Evolutionary conservation across 768 basidiomycete species (phyloP).

Genomic region (Zangia roseola): DNA sequence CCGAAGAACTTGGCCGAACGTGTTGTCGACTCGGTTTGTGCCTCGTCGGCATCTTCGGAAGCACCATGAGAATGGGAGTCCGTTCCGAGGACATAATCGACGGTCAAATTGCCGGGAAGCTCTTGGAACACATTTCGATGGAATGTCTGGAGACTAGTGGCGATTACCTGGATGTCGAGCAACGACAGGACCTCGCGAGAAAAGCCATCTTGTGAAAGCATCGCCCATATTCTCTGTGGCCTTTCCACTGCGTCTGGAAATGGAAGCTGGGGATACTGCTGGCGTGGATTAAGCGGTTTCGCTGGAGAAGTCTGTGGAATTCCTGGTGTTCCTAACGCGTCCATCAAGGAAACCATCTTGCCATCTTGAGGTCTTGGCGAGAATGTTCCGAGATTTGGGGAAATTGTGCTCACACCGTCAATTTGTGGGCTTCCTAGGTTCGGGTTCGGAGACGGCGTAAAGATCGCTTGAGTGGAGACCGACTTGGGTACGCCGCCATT

Average conservation of each 20-base stretch:
- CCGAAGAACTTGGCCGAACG: constrained; percentile 53
- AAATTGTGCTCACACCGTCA: constrained; percentile 18
- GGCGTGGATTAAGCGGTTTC: constrained; percentile 25
- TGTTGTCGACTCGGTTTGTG: constrained; percentile 3
- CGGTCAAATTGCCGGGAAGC: constrained; percentile 53
- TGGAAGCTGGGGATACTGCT: constrained; percentile 22
- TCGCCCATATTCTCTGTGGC: constrained; percentile 44
- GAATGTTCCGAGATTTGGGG: constrained; percentile 49
- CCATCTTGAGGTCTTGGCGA: constrained; percentile 52
- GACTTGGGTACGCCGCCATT: constrained; percentile 40
- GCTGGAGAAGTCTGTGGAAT: constrained; percentile 18
- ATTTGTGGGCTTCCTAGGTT: constrained; percentile 26
- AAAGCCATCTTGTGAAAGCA: constrained; percentile 63
- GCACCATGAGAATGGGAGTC: constrained; percentile 19
- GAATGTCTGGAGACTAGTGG: constrained; percentile 61
- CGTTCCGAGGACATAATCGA: constrained; percentile 39
- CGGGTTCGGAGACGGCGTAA: constrained; percentile 46
- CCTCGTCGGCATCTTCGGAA: constrained; percentile 5
- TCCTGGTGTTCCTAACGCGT: constrained; percentile 37
- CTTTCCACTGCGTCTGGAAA: constrained; percentile 23
- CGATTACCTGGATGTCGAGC: constrained; percentile 61
- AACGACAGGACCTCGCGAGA: constrained; percentile 62
- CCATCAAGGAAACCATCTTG: constrained; percentile 44
- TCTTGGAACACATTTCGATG: constrained; percentile 54
- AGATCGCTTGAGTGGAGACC: constrained; percentile 53